These are phyloP conservation scores for Amaranthus tricolor DNA, from an alignment of 179 eudicot species.

Conservation along the genomic window DNA sequence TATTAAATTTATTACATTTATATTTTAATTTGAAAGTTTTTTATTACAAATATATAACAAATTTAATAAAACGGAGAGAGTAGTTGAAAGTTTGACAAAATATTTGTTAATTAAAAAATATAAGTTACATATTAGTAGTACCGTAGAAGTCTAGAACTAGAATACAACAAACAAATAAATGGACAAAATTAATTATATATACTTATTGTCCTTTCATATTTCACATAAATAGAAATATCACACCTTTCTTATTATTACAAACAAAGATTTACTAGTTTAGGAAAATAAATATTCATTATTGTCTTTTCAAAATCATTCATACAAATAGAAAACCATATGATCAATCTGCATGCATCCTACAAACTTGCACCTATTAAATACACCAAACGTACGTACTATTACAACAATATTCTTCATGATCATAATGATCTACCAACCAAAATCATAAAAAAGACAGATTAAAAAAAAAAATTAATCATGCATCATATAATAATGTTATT, in stretches of 20 bases:
- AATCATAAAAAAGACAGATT: not conserved
- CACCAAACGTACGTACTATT: conserved; percentile 1
- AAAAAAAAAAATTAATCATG: not conserved
- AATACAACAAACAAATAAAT: not conserved
- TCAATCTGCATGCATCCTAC: conserved; percentile 19
- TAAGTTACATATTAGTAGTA: not conserved
- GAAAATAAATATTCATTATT: conserved; percentile 19
- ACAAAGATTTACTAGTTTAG: conserved; percentile 16
- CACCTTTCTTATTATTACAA: not conserved
- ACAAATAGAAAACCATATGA: conserved; percentile 4
- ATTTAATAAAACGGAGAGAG: too few relatives aligned
- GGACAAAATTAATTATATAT: not conserved
- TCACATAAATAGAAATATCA: conserved; percentile 19
- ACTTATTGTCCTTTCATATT: conserved; percentile 11
- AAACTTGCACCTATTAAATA: conserved; percentile 12
- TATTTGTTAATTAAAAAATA: not conserved
- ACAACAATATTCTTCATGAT: not conserved
- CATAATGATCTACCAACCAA: not conserved
- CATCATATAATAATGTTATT: not conserved
- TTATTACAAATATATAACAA: too few relatives aligned
- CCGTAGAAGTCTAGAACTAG: not conserved
- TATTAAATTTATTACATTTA: too few relatives aligned
- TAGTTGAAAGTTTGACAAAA: not conserved
- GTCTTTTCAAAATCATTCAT: conserved; percentile 12
- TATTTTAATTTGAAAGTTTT: too few relatives aligned